phyloP scores from a whole-genome alignment of 257 asterid species.

The Echites panduratus region DNA sequence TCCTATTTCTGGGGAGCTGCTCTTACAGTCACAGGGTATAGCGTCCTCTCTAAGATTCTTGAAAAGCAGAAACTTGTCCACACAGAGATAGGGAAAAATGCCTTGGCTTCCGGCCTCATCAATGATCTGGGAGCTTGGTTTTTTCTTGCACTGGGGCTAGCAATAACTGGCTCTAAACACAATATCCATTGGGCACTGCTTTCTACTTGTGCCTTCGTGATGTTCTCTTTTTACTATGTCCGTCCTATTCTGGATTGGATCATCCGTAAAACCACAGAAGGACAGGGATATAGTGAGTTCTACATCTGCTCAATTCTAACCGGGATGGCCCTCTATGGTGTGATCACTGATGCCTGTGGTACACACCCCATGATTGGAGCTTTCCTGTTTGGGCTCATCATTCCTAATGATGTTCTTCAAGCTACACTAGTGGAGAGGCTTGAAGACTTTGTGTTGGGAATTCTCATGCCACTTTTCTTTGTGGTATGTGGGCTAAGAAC shows the following conservation, averaged over 20 bases:
- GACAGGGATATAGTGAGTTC: conserved; percentile 82
- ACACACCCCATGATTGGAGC: conserved; percentile 96
- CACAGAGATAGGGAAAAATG: conserved; percentile 66
- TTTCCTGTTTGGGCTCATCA: conserved; percentile 62
- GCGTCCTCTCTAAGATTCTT: conserved; percentile 49
- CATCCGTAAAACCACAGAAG: conserved; percentile 55
- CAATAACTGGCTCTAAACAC: conserved; percentile 25
- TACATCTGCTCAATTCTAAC: conserved; percentile 57
- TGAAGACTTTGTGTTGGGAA: conserved; percentile 69
- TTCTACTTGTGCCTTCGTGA: conserved; percentile 30
- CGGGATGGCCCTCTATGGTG: conserved; percentile 48
- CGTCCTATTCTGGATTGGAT: conserved; percentile 69
- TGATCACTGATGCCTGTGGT: conserved; percentile 57
- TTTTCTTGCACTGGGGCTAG: conserved; percentile 45
- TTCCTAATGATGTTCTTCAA: conserved; percentile 69
- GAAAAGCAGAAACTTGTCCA: conserved; percentile 62
- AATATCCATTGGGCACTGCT: conserved; percentile 41
- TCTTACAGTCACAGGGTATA: conserved; percentile 59
- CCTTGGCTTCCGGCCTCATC: conserved; percentile 46
- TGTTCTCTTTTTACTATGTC: conserved; percentile 39
- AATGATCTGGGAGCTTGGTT: conserved; percentile 61
- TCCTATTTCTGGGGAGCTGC: conserved; percentile 72
- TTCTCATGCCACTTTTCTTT: conserved; percentile 72
- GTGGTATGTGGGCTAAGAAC: conserved; percentile 76
- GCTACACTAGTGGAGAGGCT: conserved; percentile 60